Base-by-base conservation (phyloP, 2,329 filamentous ascomycete genomes). In the Phyllosticta citriasiana region DNA sequence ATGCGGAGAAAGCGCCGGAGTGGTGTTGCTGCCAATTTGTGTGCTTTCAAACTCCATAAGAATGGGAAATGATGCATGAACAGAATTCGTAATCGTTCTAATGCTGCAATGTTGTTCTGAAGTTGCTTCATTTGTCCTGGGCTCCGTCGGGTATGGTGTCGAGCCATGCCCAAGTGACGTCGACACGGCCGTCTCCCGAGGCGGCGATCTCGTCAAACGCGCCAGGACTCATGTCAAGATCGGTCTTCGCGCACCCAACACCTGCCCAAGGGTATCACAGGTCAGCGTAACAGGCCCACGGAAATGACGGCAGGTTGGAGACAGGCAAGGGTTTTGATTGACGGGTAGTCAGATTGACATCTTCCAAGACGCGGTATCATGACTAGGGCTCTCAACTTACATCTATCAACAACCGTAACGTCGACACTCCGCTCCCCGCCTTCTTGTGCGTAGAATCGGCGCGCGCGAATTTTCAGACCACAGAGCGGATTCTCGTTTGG, bases 401-500 rank as follows among this genome's bases (percentile, higher is more conserved):
- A 91, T 57, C 86, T 79, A 73, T 91, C 88, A 5, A 89, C 86
- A 6, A 91, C 83, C 22, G 75, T 84, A 26, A 89, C 79, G 65
- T 85, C 83, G 12, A 84, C 78, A 51, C 79, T 85, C 64, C 71
- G 71, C 63, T 70, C 69, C 56, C 74, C 77, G 2, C 77, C 78
- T n/a, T 76, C 76, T 9, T 76, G 72, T 6, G 76, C 72, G 64
- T 78, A 69, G 35, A 75, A 74, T 62, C 85, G 76, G 55, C 74
- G 77, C 27, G 89, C 80, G 26, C 86, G 78, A n/a, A 94, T 82
- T 70, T 79, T 84, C 67, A 78, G 77, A 2, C 85, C 86, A 67
- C 89, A 93, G 1, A 89, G 72, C 1, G 84, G 83, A 66, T 89
- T 89, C 12, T 75, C 70, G 69, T 89, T 90, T 0, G 80, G 76